Conservation (phyloP, 139 green algal genomes). For the Chlorella sp. region DNA sequence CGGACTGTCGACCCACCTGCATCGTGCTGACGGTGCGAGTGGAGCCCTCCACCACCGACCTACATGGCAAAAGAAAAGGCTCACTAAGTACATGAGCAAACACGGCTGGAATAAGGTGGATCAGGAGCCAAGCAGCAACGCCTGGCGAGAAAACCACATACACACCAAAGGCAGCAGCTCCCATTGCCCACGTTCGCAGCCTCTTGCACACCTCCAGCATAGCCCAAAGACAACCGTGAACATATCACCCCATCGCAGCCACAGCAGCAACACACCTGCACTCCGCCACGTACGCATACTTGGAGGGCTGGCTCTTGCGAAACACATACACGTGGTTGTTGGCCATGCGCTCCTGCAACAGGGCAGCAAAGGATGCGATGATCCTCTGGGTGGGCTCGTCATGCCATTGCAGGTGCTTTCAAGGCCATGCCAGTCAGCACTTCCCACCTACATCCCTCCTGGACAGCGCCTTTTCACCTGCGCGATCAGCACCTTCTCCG, state of each 20-base stretch:
- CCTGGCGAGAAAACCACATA: no score
- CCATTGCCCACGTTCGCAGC: no score
- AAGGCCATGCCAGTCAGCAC: not conserved
- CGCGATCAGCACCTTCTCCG: constrained; percentile 99
- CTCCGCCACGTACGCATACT: constrained; percentile 92
- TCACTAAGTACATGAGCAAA: no score
- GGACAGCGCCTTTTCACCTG: constrained; percentile 35
- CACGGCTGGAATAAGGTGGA: no score
- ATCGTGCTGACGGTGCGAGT: constrained; percentile 84
- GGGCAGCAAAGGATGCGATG: no score
- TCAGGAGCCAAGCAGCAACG: no score
- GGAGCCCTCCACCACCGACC: constrained; percentile 88
- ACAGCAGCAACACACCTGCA: constrained; percentile 65
- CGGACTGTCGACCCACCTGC: constrained; percentile 35
- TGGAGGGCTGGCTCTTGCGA: constrained; percentile 94
- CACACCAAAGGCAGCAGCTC: no score
- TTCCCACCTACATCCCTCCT: not conserved
- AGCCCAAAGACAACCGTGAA: no score
- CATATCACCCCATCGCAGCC: no score
- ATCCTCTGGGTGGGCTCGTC: no score
- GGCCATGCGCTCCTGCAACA: constrained; percentile 93
- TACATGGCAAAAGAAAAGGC: constrained; percentile 45
- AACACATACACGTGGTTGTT: constrained; percentile 99
- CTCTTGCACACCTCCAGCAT: no score
- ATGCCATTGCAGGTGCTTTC: no score